phyloP scores from a whole-genome alignment of 176 grass and related monocot species.

The Triticum timopheevii region DNA sequence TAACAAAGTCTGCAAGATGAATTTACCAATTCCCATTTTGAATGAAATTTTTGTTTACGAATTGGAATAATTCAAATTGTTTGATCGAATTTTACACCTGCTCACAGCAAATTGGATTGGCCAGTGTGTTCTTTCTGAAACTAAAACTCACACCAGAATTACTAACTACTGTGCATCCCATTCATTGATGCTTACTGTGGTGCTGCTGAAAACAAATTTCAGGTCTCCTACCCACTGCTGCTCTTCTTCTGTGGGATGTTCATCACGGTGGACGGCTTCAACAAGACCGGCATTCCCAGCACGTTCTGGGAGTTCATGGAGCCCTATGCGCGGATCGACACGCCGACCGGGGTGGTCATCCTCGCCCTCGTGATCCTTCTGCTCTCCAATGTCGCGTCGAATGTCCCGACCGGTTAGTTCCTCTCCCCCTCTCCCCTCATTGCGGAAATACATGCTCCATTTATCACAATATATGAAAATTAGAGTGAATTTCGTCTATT shows the following conservation, averaged over 20 bases:
- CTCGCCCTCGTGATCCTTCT: conserved; percentile 66
- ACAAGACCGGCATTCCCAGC: conserved; percentile 88
- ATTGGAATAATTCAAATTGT: no score
- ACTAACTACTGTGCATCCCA: no score
- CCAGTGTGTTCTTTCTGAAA: background rate
- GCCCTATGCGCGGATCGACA: conserved; percentile 68
- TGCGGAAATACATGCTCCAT: background rate
- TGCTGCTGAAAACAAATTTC: background rate
- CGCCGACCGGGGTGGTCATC: conserved; percentile 35
- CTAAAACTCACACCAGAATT: background rate
- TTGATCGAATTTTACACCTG: background rate
- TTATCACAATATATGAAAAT: background rate
- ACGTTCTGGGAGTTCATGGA: conserved; percentile 80
- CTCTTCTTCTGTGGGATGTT: conserved; percentile 99
- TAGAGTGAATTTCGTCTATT: no score
- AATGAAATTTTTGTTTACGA: background rate
- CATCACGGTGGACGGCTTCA: conserved; percentile 94
- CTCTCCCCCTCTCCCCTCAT: background rate
- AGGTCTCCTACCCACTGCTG: conserved; percentile 86
- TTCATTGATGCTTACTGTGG: background rate
- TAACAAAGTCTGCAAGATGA: background rate
- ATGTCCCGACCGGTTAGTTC: conserved; percentile 74
- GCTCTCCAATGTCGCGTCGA: conserved; percentile 90
- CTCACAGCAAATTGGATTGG: no score
- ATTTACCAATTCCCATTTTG: background rate